A percentile compares a stretch with the other conserved stretches of the same genome.
phyloP scores from a whole-genome alignment of 2,329 filamentous ascomycete species.

The Pyricularia grisea region DNA sequence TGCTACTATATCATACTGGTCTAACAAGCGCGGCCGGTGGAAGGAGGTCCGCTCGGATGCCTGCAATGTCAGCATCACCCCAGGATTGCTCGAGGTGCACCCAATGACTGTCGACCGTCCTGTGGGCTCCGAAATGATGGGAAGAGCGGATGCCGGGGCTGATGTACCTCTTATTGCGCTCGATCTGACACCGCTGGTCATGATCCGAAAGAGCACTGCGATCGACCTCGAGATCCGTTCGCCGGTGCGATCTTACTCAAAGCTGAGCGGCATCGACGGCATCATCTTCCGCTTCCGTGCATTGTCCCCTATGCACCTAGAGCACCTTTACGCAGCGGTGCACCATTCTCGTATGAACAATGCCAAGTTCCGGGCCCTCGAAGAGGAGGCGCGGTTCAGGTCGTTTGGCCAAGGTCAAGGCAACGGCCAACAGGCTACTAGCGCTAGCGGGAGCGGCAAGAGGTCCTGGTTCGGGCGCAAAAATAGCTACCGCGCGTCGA shows the following conservation, averaged over 20 bases:
- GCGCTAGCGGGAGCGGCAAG: constrained; percentile 33
- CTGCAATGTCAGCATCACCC: constrained; percentile 46
- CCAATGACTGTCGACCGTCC: constrained; percentile 22
- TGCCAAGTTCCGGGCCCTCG: constrained; percentile 67
- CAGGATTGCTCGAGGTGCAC: constrained; percentile 51
- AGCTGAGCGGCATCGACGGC: constrained; percentile 54
- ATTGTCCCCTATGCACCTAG: constrained; percentile 65
- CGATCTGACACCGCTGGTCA: constrained; percentile 84
- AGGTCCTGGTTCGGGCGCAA: constrained; percentile 53
- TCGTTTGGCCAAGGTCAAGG: constrained; percentile 50
- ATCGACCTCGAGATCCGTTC: constrained; percentile 93
- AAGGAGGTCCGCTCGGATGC: constrained; percentile 43
- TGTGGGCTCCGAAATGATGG: neutral
- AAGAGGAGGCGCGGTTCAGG: constrained; percentile 60
- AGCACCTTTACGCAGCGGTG: constrained; percentile 73
- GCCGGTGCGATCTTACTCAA: constrained; percentile 63
- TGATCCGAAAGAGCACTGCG: constrained; percentile 81
- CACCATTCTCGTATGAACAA: constrained; percentile 88
- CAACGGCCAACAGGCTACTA: constrained; percentile 14
- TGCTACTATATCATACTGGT: constrained; percentile 53
- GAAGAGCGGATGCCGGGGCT: constrained; percentile 18
- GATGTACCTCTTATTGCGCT: constrained; percentile 53
- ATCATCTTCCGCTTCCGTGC: constrained; percentile 87
- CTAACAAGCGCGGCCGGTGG: constrained; percentile 49
- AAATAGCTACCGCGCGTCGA: constrained; percentile 55